Evolutionary conservation across 805 yeast genomes (phyloP).

Genomic region (Metschnikowia sp.): DNA sequence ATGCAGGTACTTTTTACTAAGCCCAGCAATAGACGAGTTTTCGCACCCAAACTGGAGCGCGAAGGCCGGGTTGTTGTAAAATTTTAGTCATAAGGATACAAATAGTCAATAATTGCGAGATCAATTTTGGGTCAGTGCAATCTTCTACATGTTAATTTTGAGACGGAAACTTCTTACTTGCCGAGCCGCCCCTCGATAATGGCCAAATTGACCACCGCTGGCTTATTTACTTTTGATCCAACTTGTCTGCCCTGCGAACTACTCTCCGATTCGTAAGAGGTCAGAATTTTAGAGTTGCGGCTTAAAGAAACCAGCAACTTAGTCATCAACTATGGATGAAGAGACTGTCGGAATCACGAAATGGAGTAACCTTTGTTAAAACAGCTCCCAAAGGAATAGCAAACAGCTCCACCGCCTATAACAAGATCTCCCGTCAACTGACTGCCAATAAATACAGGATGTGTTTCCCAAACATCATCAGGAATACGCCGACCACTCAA

Average conservation of each 20-base stretch:
- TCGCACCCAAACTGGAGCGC: too few relatives aligned
- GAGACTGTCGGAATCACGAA: background rate
- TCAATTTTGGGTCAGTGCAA: too few relatives aligned
- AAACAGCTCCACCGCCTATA: constrained; percentile 75
- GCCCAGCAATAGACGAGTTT: too few relatives aligned
- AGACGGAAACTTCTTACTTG: too few relatives aligned
- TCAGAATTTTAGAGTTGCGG: too few relatives aligned
- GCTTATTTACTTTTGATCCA: background rate
- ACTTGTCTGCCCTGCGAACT: background rate
- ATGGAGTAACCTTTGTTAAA: constrained; percentile 24
- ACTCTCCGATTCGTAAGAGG: background rate
- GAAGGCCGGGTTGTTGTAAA: too few relatives aligned
- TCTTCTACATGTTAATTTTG: too few relatives aligned
- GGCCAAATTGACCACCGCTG: background rate
- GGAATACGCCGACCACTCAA: constrained; percentile 21
- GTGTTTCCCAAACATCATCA: constrained; percentile 37
- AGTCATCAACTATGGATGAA: background rate
- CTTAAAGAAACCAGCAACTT: too few relatives aligned
- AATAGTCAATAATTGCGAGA: too few relatives aligned
- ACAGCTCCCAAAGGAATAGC: constrained; percentile 70
- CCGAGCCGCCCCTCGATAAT: too few relatives aligned
- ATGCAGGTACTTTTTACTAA: too few relatives aligned
- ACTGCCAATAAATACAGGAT: constrained; percentile 55
- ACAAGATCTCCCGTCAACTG: constrained; percentile 31
- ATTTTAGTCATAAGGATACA: too few relatives aligned